These are phyloP conservation scores for Tardiomyces depauwii DNA, from an alignment of 1,139 yeast genomes.

Conservation along the genomic window DNA sequence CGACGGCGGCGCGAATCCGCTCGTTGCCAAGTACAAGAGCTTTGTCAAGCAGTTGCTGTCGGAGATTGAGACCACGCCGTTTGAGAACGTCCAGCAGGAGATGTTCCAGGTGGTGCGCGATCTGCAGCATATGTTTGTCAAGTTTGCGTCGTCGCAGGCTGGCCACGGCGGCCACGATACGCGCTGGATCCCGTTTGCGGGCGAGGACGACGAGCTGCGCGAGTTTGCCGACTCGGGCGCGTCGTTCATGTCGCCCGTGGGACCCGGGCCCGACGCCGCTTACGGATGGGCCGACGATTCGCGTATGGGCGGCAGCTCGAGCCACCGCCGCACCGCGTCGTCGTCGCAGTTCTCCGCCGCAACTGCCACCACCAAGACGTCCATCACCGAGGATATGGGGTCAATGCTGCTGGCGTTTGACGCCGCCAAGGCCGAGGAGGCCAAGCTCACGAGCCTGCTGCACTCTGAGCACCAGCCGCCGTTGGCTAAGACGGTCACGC, in stretches of 20 bases:
- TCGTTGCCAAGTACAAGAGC: slow-evolving; percentile 20
- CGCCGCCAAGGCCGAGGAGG: slow-evolving; percentile 12
- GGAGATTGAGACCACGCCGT: slow-evolving; percentile 23
- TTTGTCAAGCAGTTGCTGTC: slow-evolving; percentile 23
- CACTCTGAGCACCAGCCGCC: background rate
- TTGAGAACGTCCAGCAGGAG: slow-evolving; percentile 24
- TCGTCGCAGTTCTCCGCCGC: background rate
- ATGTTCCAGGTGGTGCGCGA: slow-evolving; percentile 26
- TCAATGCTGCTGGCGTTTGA: slow-evolving; percentile 20
- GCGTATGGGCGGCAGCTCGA: background rate
- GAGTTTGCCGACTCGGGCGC: background rate
- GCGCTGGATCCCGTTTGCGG: background rate
- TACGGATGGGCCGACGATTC: background rate
- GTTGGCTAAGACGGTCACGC: background rate
- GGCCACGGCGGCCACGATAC: background rate
- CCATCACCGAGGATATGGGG: slow-evolving; percentile 20
- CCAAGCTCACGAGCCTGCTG: slow-evolving; percentile 3
- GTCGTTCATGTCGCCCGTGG: background rate
- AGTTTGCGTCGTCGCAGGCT: slow-evolving; percentile 12
- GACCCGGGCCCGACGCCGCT: background rate
- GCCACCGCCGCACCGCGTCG: background rate
- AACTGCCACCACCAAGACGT: slow-evolving; percentile 8
- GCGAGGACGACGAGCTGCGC: slow-evolving; percentile 1
- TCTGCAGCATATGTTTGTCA: slow-evolving; percentile 23
- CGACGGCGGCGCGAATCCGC: slow-evolving; percentile 7